Base-by-base conservation (phyloP, 768 basidiomycete species). In the Leucosporidium yakuticum region DNA sequence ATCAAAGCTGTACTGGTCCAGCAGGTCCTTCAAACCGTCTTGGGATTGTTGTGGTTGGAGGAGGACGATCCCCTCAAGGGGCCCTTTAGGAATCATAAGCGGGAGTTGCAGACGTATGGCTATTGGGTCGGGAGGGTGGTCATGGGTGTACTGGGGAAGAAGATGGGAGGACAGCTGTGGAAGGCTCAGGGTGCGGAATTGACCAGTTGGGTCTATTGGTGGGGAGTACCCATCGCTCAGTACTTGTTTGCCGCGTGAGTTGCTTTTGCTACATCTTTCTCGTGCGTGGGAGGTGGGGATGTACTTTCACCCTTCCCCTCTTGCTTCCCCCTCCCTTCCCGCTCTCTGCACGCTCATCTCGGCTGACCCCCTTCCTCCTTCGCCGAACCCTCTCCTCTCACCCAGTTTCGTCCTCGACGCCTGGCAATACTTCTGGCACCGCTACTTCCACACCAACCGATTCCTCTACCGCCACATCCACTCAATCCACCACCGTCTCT, bases 351-450 rank as follows among this genome's bases (percentile, higher is more conserved):
- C 49, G 19, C 6, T 17, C 15, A 2, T 19, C 27, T 56, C 32
- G n/a, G 55, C 55, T 56, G 14, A 56, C 31, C 15, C 32, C 7
- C 55, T 21, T 4, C 4, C 8, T 6, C 20, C 20, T 55, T 36
- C 29, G 27, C 32, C 48, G 20, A 25, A 61, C 19, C 25, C n/a
- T 25, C 11, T 29, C 15, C 49, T 1, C n/a, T n/a, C 56, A 2
- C 54, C 5, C 61, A 95, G 96, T 82, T 90, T 96, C 79, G 76
- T 93, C 67, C 87, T 98, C 74, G 96, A 99, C 80, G 93, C 93
- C 39, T 97, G 92, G 92, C 94, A 99, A 78, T 99, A 98, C 80
- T 93, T 94, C 80, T 82, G 91, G 25, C 96, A 99, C 77, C 91
- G 95, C 49, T 62, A 62, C 62, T 51, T 9, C 63, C 71, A 34